Percentiles rank a stretch among this genome's conserved stretches.
These are phyloP conservation scores for Rusavskia elegans DNA, from an alignment of 495 filamentous ascomycete genomes.

Conservation along the genomic window DNA sequence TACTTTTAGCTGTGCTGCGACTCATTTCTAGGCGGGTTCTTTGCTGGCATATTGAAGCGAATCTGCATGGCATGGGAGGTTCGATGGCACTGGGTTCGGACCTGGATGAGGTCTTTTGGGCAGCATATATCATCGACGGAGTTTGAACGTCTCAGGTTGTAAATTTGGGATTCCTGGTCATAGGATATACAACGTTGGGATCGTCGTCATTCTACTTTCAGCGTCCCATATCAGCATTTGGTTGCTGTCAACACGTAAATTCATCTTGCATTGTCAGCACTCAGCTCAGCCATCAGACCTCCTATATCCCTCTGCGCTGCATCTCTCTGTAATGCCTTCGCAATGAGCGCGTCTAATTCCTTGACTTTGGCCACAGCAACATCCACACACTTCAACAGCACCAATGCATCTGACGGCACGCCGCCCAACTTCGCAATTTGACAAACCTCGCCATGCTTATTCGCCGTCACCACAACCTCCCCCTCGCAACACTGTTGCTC, in stretches of 20 bases:
- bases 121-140: too few relatives aligned
- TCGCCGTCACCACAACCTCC: conserved; percentile 71
- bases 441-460: conserved; percentile 80
- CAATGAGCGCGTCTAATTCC: conserved; percentile 55
- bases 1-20: too few relatives aligned
- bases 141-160: too few relatives aligned
- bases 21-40: too few relatives aligned
- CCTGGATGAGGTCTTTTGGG: too few relatives aligned
- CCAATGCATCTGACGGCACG: conserved; percentile 58
- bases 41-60: too few relatives aligned
- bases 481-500: conserved; percentile 82
- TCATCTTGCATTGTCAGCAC: conserved; percentile 62
- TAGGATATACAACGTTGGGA: too few relatives aligned
- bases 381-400: conserved; percentile 51
- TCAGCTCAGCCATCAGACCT: conserved; percentile 60
- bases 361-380: conserved; percentile 63
- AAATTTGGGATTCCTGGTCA: too few relatives aligned
- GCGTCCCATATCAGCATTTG: too few relatives aligned
- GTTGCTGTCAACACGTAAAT: background rate
- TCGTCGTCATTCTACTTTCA: too few relatives aligned
- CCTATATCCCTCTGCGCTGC: conserved; percentile 55
- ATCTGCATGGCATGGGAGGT: too few relatives aligned
- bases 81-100: too few relatives aligned
- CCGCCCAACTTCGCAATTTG: conserved; percentile 82
- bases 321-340: conserved; percentile 59